A percentile compares a stretch with the other conserved stretches of the same genome.
These are phyloP conservation scores for Hippophae rhamnoides DNA, from an alignment of 306 rosid genomes.

Conservation along the genomic window DNA sequence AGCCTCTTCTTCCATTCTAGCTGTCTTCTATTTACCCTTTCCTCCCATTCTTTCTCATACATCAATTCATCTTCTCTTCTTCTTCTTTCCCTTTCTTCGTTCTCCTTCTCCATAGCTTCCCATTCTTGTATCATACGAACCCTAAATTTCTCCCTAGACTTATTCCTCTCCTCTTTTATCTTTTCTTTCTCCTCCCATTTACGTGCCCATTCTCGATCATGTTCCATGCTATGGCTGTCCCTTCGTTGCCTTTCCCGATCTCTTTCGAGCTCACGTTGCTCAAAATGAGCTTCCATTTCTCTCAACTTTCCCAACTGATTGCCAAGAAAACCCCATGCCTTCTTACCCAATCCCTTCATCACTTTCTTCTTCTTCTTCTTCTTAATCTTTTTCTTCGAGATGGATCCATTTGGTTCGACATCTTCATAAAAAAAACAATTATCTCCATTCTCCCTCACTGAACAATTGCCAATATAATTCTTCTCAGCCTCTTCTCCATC, in stretches of 20 bases:
- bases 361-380: conserved; percentile 62
- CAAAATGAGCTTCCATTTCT: conserved; percentile 69
- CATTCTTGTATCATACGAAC: conserved; percentile 59
- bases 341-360: conserved; percentile 54
- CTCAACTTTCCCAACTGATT: conserved; percentile 59
- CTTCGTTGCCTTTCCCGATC: conserved; percentile 65
- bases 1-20: conserved; percentile 81
- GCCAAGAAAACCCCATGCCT: conserved; percentile 59
- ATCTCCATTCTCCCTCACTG: conserved; percentile 55
- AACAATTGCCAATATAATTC: conserved; percentile 54
- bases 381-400: conserved; percentile 12
- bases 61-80: conserved; percentile 67
- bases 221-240: conserved; percentile 44
- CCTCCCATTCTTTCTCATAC: conserved; percentile 69
- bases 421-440: conserved; percentile 65
- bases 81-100: conserved; percentile 64
- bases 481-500: conserved; percentile 70
- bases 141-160: conserved; percentile 47
- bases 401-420: conserved; percentile 48
- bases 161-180: conserved; percentile 50
- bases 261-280: conserved; percentile 67
- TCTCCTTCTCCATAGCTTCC: conserved; percentile 74
- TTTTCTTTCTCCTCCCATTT: conserved; percentile 59
- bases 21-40: conserved; percentile 66
- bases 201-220: conserved; percentile 60